Evolutionary conservation across 2,329 filamentous ascomycete species (phyloP), one percentile per base, ranked within the genome.

Genomic region (Colletotrichum musae): DNA sequence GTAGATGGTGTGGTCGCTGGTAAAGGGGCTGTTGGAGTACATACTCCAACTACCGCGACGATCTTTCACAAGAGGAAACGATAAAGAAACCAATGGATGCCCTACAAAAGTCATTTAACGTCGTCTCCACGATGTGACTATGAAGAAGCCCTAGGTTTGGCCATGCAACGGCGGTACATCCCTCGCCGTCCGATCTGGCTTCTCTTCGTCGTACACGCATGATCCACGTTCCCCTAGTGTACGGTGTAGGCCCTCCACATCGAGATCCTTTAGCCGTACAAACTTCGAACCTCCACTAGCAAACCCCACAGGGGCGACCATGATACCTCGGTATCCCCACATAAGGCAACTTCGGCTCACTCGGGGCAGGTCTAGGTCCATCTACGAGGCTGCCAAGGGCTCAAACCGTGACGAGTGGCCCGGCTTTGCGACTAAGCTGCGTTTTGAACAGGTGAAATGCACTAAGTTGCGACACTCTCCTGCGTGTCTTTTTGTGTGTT

Each of bases 231-330:
- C 24, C 21, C 60, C 26, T 26, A 18, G 18, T 50, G 32, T 13
- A 18, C 36, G 28, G 15, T 28, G 5, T 18, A 56, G 39, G 13
- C 10, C 65, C 61, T 65, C 66, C 66, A 65, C 54, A 45, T 58
- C 41, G 6, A 52, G 24, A 16, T 51, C 18, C 16, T 24, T 24
- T 18, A 15, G 16, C 36, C 41, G 9, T 47, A 48, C 61, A 28
- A 54, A 50, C 24, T 50, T 54, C 32, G 12, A 32, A 18, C 54
- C 48, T 69, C 61, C 64, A 64, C 64, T 56, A 45, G 52, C 62
- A 4, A 59, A 45, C 61, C 66, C 61, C 48, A 54, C 52, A 48
- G 13, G 18, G 45, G 18, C 53, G 16, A 36, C 39, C 48, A 58
- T 59, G 61, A 54, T 32, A 54, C 61, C 50, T 45, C 28, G 16